Base-by-base conservation (phyloP, 306 rosid genomes). In the Dryas drummondii region DNA sequence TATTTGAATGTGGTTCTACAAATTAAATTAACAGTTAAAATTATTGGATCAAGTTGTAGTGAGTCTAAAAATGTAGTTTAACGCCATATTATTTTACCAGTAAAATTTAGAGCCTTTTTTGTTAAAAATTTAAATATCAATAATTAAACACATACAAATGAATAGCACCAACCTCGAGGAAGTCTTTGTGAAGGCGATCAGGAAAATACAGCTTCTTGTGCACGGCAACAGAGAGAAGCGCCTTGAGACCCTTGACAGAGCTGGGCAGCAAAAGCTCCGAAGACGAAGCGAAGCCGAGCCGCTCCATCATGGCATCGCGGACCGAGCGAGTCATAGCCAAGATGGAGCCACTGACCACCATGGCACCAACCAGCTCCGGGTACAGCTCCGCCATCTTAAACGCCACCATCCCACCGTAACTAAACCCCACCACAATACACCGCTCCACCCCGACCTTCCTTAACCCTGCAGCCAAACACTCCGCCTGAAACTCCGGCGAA, bases 381-480 rank as follows among this genome's bases (percentile, higher is more conserved):
- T 72, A 79, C 72, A 74, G 46, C 83, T 88, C 91, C 0, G 86
- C 98, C 91, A 93, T 59, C 75, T 86, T 89, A 9, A 88, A 93
- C 16, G 84, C 96, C 76, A 93, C 97, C 85, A 85, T 82, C 19
- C 96, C 98, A 0, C 98, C 98, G 19, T 93, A 93, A 19, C 93
- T 86, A 13, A 93, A 91, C 79, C 98, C 98, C 19, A 91, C 97
- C 80, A 85, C 42, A 8, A 50, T 61, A 58, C 92, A 93, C 17
- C 79, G 79, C 68, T 93, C 96, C 79, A 93, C 91, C 57, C 97
- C 90, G 0, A 91, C 82, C 86, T 84, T 86, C 85, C 79, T 72
- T 11, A 93, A 62, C 68, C 84, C 98, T 15, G 4, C 40, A 0
- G 72, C 88, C 89, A 93, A 74, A 75, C 91, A 89, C 89, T 86